These are phyloP conservation scores for Phaeosphaeriaceae sp. DNA, from an alignment of 2,329 filamentous ascomycete species.

Conservation along the genomic window DNA sequence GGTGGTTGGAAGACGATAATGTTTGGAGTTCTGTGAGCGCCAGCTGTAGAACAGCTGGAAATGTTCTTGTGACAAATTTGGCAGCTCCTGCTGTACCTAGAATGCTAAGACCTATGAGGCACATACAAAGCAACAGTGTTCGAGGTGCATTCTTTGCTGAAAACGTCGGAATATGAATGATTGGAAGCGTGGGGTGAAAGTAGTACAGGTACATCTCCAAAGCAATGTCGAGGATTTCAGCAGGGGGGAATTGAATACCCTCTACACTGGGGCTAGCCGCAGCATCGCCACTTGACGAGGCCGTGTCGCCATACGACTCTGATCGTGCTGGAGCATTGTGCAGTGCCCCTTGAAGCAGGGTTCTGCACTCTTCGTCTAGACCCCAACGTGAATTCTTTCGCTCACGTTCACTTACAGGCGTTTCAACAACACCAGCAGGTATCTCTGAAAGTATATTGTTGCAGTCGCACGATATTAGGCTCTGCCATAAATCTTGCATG, in stretches of 20 bases:
- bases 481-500: slow-evolving; percentile 46
- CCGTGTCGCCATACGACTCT: slow-evolving; percentile 39
- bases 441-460: slow-evolving; percentile 46
- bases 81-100: slow-evolving; percentile 59
- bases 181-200: slow-evolving; percentile 60
- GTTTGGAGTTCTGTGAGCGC: slow-evolving; percentile 52
- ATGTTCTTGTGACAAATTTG: slow-evolving; percentile 57
- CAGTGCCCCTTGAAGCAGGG: slow-evolving; percentile 46
- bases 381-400: slow-evolving; percentile 46
- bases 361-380: slow-evolving; percentile 47
- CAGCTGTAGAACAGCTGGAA: slow-evolving; percentile 49
- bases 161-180: slow-evolving; percentile 62
- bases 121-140: slow-evolving; percentile 59
- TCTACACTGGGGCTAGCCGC: slow-evolving; percentile 34
- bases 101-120: slow-evolving; percentile 60
- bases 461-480: slow-evolving; percentile 35
- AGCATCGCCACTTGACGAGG: slow-evolving; percentile 40
- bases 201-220: slow-evolving; percentile 61
- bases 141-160: slow-evolving; percentile 56
- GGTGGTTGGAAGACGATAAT: slow-evolving; percentile 49
- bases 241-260: slow-evolving; percentile 53
- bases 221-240: slow-evolving; percentile 61
- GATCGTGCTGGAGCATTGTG: slow-evolving; percentile 33
- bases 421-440: slow-evolving; percentile 27
- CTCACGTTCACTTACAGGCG: slow-evolving; percentile 36